Evolutionary conservation across 345 rosid genomes (phyloP), one percentile per base, ranked within the genome.

Genomic region (Boechera retrofracta): DNA sequence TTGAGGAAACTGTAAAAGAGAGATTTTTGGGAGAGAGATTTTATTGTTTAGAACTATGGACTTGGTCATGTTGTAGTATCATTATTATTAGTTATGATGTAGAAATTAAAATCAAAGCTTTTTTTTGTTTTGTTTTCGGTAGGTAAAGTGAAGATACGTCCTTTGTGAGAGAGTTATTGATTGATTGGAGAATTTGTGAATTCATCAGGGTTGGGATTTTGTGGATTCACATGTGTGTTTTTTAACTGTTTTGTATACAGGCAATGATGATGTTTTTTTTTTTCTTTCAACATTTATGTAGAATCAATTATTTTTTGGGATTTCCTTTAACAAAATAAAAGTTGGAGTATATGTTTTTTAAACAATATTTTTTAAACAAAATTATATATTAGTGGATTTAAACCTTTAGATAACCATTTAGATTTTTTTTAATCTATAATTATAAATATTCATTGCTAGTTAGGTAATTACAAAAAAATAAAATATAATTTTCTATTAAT

Each of bases 11-110:
- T n/a, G 64, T 13, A 44, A 53, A 71, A 33, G 73, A 78, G 77
- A 72, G 69, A 72, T 72, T 59, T 77, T 72, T 72, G 70, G 77
- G 81, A 78, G 77, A 74, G 81, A 78, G 73, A 67, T 78, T 72
- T 67, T 42, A 54, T 52, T 72, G 62, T 10, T 32, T 31, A 63
- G 49, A 56, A 66, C 39, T 28, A 59, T 1, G 6, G 81, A 78
- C 73, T 78, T 66, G 73, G 81, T 78, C 81, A 36, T 69, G 47
- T 2, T 52, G 29, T 49, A 42, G 51, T 42, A 42, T 49, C 21
- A 68, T 44, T 62, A 69, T 60, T 7, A 10, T 18, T 21, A 3
- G 31, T 52, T 52, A 52, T 52, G 31, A 52, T 52, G 57, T 52
- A 52, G 24, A 52, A 54, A 54, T 2, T 10, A 10, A 53, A 53